Conservation (phyloP, 148 eudicot species). For the Amaranthus cruentus region DNA sequence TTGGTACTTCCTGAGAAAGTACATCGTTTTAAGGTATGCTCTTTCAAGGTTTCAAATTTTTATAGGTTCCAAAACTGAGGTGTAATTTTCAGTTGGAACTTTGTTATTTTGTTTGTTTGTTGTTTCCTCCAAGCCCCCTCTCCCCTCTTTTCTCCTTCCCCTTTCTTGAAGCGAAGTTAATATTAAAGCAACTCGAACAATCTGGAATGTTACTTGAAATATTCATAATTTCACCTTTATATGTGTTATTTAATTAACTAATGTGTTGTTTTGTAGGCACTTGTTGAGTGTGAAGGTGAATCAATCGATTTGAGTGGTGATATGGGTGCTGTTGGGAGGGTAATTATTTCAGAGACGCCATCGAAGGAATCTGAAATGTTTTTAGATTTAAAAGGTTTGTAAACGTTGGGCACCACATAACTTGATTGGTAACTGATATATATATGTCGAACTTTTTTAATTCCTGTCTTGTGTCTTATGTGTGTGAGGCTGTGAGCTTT, state of each 20-base stretch:
- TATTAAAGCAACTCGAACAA: slow-evolving; percentile 2
- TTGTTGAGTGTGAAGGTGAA: slow-evolving; percentile 97
- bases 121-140: slow-evolving; percentile 5
- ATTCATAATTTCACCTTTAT: background rate
- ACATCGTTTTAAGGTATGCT: slow-evolving; percentile 64
- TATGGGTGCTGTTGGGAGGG: slow-evolving; percentile 91
- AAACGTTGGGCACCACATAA: background rate
- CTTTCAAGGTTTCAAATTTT: background rate
- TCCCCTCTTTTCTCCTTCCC: background rate
- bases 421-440: background rate
- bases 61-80: background rate
- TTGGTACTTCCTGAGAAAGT: slow-evolving; percentile 84
- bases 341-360: slow-evolving; percentile 63
- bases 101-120: background rate
- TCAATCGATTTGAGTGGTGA: slow-evolving; percentile 98
- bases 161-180: background rate
- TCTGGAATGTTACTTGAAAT: background rate
- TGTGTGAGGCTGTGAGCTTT: background rate
- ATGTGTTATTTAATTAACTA: background rate
- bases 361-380: slow-evolving; percentile 61
- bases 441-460: background rate
- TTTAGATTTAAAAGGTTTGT: slow-evolving; percentile 80
- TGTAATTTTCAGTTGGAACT: background rate
- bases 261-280: slow-evolving; percentile 51
- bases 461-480: background rate